Conservation (phyloP, 148 eudicot genomes). For the Fagopyrum homotropicum region DNA sequence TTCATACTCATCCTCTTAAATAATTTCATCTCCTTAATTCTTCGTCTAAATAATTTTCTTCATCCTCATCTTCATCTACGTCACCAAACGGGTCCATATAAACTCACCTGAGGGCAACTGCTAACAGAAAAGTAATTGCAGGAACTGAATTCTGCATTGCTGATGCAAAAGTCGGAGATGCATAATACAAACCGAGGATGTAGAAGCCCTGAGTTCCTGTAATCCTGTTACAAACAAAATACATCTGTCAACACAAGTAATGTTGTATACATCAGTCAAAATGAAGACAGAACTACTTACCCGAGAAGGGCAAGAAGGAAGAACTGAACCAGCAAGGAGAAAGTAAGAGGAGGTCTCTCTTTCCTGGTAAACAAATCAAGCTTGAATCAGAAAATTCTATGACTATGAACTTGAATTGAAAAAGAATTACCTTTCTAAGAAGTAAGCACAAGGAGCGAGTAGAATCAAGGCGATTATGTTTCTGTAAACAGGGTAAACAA, state of each 20-base stretch:
- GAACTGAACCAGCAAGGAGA: slow-evolving; percentile 54
- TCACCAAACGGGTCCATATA: background rate
- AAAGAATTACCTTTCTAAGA: slow-evolving; percentile 56
- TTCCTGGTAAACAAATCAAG: slow-evolving; percentile 39
- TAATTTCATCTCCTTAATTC: too few species aligned
- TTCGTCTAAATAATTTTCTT: too few species aligned
- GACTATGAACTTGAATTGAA: background rate
- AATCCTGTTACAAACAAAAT: slow-evolving; percentile 32
- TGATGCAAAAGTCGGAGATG: slow-evolving; percentile 75
- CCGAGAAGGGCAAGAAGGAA: slow-evolving; percentile 75
- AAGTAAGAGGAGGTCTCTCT: slow-evolving; percentile 70
- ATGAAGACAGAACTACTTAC: slow-evolving; percentile 20
- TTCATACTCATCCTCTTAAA: too few species aligned
- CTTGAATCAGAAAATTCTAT: background rate
- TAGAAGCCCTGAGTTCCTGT: slow-evolving; percentile 87
- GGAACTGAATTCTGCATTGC: slow-evolving; percentile 89
- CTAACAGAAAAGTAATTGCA: slow-evolving; percentile 72
- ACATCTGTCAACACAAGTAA: background rate
- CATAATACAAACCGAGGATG: slow-evolving; percentile 62
- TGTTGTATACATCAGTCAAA: background rate
- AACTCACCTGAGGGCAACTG: slow-evolving; percentile 44
- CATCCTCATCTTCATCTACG: too few species aligned
- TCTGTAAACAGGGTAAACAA: slow-evolving; percentile 73
- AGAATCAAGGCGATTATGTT: slow-evolving; percentile 60
- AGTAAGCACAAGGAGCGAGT: slow-evolving; percentile 66